Evolutionary conservation across 2,329 filamentous ascomycete species (phyloP).

Genomic region (Apiospora pterosperma): DNA sequence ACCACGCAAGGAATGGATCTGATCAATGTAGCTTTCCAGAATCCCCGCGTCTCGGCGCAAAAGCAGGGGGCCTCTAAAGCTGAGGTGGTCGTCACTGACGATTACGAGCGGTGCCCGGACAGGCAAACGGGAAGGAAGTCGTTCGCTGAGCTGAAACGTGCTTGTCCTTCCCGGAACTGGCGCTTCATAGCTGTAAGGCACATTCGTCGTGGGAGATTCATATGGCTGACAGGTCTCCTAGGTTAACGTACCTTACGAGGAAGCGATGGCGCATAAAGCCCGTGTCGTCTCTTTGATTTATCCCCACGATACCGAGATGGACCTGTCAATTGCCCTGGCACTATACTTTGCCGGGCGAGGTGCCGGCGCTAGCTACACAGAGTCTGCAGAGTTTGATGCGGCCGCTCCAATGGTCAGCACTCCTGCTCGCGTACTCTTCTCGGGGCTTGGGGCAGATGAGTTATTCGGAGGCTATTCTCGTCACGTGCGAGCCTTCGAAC

Average conservation of each 20-base stretch:
- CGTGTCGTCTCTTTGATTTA: conserved; percentile 75
- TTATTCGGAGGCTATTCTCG: conserved; percentile 91
- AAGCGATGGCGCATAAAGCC: conserved; percentile 65
- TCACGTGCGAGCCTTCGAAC: conserved; percentile 72
- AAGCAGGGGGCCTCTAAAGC: conserved; percentile 33
- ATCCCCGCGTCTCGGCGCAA: conserved; percentile 68
- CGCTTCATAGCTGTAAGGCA: conserved; percentile 69
- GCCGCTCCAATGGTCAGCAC: conserved; percentile 41
- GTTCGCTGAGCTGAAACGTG: conserved; percentile 65
- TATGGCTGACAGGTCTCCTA: conserved; percentile 21
- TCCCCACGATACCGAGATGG: conserved; percentile 98
- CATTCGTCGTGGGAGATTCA: too few species aligned
- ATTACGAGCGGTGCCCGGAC: conserved; percentile 86
- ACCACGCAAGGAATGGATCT: conserved; percentile 71
- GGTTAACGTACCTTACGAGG: conserved; percentile 78
- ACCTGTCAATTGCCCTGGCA: conserved; percentile 87
- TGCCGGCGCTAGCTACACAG: conserved; percentile 44
- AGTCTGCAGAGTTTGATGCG: conserved; percentile 21
- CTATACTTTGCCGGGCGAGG: conserved; percentile 94
- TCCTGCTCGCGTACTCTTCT: conserved; percentile 78
- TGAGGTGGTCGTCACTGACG: conserved; percentile 20
- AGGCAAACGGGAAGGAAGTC: conserved; percentile 81
- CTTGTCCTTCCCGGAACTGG: conserved; percentile 73
- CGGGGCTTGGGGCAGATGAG: conserved; percentile 92
- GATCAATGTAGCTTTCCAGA: conserved; percentile 95